Base-by-base conservation (phyloP, 192 early-diverging fungal species). In the Backusella westeae region DNA sequence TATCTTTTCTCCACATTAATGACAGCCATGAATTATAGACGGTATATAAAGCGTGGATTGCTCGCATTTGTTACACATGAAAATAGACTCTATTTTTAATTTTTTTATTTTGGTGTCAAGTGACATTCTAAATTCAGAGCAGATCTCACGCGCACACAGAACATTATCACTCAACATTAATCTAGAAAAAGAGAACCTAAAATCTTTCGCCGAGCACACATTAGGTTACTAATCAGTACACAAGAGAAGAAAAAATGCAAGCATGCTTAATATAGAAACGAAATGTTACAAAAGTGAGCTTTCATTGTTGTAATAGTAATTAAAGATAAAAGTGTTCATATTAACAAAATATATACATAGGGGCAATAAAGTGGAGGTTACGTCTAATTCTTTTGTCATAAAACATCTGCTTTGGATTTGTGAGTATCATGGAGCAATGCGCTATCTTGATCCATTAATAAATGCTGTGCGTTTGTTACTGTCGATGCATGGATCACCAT, bases 71-170 rank as follows among this genome's bases (percentile, higher is more conserved):
- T 63, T 63, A 63, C 56, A 63, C 56, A 63, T 17, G 26, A 63
- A 63, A 29, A 63, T 63, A 63, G 56, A 23, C 56, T 63, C 56
- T 63, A 63, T 63, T 63, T 63, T 63, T 63, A 29, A 63, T 63
- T 63, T 49, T 63, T 23, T 63, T 29, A 7, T 63, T 63, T n/a
- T 3, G 9, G 21, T 63, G 56, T 63, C 23, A 63, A 63, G 26
- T 63, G 56, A 63, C 26, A 63, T 63, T 63, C 56, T 63, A 63
- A 63, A 63, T 63, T 29, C 23, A 63, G 56, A 63, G 56, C 23
- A 63, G 56, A 63, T 63, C 56, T n/a, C 56, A 59, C 23, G 23
- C 21, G 23, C 4, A 3, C 21, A 56, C 19, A 56, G 1, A 21
- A 56, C n/a, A 21, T 56, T 8, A 56, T 26, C 46, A 49, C 10